Conservation (phyloP, 441 rosid genomes). For the Erodium moschatum region DNA sequence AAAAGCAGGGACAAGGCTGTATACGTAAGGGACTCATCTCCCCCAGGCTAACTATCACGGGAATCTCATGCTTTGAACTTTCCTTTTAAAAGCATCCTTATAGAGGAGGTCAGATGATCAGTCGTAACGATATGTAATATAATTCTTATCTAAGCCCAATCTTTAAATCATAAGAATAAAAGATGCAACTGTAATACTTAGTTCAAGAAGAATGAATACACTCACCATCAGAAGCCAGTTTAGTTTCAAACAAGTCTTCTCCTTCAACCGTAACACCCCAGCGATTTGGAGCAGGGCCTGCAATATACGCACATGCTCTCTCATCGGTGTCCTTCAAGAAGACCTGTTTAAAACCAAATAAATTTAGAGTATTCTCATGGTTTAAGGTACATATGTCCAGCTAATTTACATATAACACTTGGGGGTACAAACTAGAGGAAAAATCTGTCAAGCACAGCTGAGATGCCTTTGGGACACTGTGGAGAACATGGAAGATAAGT, state of each 20-base stretch:
- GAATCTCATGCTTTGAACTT: neutral
- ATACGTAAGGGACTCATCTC: neutral
- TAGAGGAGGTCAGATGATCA: neutral
- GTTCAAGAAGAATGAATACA: conserved; percentile 8
- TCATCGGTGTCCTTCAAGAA: conserved; percentile 97
- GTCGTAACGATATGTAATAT: neutral
- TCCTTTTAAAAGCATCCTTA: neutral
- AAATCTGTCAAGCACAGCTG: no score
- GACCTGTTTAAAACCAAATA: conserved; percentile 46
- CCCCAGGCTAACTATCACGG: neutral
- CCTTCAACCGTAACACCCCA: conserved; percentile 95
- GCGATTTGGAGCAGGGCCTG: conserved; percentile 98
- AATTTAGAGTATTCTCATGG: neutral
- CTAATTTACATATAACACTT: no score
- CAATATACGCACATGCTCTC: conserved; percentile 98
- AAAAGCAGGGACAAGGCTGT: neutral
- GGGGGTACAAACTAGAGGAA: no score
- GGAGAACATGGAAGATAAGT: conserved; percentile 11
- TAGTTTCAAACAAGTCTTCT: conserved; percentile 66
- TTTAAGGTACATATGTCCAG: no score
- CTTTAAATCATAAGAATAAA: neutral
- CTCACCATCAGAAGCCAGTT: conserved; percentile 43
- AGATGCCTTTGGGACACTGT: neutral
- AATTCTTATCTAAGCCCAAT: neutral
- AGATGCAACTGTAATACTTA: conserved; percentile 2